Evolutionary conservation across 2,329 filamentous ascomycete genomes (phyloP).

Genomic region (Dactylonectria estremocensis): DNA sequence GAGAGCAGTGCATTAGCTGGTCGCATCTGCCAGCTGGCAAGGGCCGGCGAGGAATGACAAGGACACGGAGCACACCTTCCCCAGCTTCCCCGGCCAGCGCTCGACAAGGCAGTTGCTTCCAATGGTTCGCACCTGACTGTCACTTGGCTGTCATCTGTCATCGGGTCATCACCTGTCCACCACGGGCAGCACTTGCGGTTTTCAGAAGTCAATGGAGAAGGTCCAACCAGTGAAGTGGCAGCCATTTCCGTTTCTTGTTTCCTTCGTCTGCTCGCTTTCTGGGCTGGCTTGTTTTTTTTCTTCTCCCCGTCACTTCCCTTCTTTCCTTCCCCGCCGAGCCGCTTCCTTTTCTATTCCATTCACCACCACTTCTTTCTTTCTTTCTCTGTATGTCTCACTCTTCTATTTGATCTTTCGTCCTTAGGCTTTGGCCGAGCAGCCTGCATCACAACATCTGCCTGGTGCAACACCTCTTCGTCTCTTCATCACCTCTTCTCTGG

Average conservation of each 20-base stretch:
- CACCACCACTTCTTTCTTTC: background rate
- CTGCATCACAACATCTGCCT: background rate
- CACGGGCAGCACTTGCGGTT: constrained; percentile 26
- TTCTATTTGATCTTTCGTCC: background rate
- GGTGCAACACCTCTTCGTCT: constrained; percentile 10
- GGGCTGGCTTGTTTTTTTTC: constrained; percentile 21
- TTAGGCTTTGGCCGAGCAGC: background rate
- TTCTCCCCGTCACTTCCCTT: constrained; percentile 3
- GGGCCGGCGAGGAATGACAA: background rate
- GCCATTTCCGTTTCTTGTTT: constrained; percentile 27
- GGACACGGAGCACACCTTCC: background rate
- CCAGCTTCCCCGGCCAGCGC: constrained; percentile 1
- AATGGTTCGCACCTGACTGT: constrained; percentile 14
- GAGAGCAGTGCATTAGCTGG: constrained; percentile 12
- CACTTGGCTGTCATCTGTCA: constrained; percentile 16
- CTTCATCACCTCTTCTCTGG: constrained; percentile 32
- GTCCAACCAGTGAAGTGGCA: constrained; percentile 33
- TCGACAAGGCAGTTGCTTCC: constrained; percentile 6
- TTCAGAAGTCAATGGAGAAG: constrained; percentile 28
- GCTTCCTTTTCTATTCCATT: background rate
- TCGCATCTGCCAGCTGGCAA: constrained; percentile 13
- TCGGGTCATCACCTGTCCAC: constrained; percentile 14
- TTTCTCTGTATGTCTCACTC: background rate
- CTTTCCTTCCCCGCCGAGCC: background rate
- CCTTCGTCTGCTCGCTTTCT: constrained; percentile 8